Evolutionary conservation across 2,329 filamentous ascomycete genomes (phyloP).

Genomic region (Talaromyces sp.): DNA sequence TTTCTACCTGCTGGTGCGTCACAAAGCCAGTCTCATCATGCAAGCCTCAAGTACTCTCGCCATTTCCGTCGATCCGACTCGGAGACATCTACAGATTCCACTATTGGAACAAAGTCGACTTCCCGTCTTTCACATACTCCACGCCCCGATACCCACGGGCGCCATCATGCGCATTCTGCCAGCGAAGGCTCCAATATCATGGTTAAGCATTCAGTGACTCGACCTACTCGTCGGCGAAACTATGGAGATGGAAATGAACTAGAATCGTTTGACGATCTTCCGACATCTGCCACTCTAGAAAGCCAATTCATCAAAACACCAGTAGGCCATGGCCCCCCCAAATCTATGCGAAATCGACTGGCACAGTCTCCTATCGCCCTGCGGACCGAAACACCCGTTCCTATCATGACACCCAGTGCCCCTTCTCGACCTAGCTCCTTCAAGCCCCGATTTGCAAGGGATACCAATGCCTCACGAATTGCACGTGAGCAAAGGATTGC

Average conservation of each 20-base stretch:
- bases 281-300: conserved; percentile 78
- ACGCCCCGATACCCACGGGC: conserved; percentile 49
- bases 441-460: conserved; percentile 62
- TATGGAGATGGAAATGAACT: conserved; percentile 93
- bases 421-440: conserved; percentile 49
- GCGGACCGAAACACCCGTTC: conserved; percentile 42
- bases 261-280: conserved; percentile 90
- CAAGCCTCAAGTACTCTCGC: conserved; percentile 66
- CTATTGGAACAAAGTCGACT: conserved; percentile 38
- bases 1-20: conserved; percentile 77
- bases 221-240: conserved; percentile 64
- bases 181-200: conserved; percentile 52
- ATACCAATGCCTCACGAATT: conserved; percentile 64
- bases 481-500: conserved; percentile 60
- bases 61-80: conserved; percentile 78
- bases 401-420: conserved; percentile 52
- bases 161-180: conserved; percentile 45
- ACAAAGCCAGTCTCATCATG: conserved; percentile 72
- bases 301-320: conserved; percentile 80
- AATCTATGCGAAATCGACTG: conserved; percentile 53
- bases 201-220: conserved; percentile 68
- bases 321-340: conserved; percentile 63
- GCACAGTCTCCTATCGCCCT: conserved; percentile 36
- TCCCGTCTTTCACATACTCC: conserved; percentile 40
- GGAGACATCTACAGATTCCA: conserved; percentile 58